A percentile compares a stretch with the other conserved stretches of the same genome.
Conservation (phyloP, 495 filamentous ascomycete genomes). For the Penicillium atrosanguineum region DNA sequence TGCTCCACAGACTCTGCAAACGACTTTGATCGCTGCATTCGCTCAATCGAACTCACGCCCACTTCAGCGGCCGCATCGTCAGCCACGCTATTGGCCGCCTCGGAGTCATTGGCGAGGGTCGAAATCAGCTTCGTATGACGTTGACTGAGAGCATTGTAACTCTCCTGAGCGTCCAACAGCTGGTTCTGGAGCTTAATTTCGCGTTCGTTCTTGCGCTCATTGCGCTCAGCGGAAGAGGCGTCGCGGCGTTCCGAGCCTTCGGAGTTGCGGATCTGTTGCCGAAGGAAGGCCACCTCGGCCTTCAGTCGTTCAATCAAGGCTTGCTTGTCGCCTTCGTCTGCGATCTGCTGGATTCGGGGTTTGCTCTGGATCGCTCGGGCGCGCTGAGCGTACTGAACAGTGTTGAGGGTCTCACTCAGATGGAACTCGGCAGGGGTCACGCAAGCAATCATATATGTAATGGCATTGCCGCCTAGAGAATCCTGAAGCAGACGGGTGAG, state of each 20-base stretch:
- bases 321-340: constrained; percentile 92
- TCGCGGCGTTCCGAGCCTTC: constrained; percentile 64
- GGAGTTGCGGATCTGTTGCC: constrained; percentile 80
- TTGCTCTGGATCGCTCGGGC: constrained; percentile 97
- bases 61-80: constrained; percentile 58
- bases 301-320: constrained; percentile 91
- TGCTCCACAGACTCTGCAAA: constrained; percentile 95
- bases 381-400: constrained; percentile 92
- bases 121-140: constrained; percentile 94
- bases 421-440: constrained; percentile 97
- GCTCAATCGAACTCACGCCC: constrained; percentile 79
- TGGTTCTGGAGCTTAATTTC: constrained; percentile 94
- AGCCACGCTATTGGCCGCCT: constrained; percentile 51
- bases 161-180: constrained; percentile 88
- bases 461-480: constrained; percentile 95
- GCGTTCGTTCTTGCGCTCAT: constrained; percentile 75
- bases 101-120: constrained; percentile 83
- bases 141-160: constrained; percentile 84
- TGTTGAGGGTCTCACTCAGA: constrained; percentile 96
- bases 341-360: constrained; percentile 86
- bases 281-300: constrained; percentile 88
- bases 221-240: constrained; percentile 60
- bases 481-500: constrained; percentile 95
- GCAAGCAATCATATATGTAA: constrained; percentile 99
- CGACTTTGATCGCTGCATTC: constrained; percentile 88